Conservation (phyloP, 106 monocot genomes). For the Dactylorhiza incarnata region DNA sequence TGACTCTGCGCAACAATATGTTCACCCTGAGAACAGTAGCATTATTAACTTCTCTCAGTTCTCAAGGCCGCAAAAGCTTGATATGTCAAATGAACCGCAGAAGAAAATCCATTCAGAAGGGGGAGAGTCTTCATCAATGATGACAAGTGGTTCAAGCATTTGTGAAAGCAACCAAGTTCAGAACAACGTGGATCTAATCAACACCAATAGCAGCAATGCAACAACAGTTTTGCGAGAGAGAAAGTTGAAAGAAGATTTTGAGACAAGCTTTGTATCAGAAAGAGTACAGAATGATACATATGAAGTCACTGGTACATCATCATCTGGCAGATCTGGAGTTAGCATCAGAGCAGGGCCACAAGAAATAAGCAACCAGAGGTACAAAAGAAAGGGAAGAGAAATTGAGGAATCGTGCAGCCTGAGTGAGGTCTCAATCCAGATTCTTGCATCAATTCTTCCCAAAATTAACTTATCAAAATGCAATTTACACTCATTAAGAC, state of each 20-base stretch:
- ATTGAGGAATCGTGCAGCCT: slow-evolving; percentile 2
- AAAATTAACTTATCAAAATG: neutral
- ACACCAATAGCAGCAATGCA: neutral
- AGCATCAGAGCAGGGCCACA: neutral
- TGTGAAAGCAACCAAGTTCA: slow-evolving; percentile 6
- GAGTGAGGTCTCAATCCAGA: slow-evolving; percentile 7
- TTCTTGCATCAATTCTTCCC: neutral
- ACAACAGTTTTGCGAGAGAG: neutral
- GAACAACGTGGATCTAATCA: neutral
- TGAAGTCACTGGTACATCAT: slow-evolving; percentile 9
- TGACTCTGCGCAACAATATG: slow-evolving; percentile 4
- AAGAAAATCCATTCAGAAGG: neutral
- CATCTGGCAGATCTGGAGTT: slow-evolving; percentile 4
- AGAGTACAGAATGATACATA: neutral
- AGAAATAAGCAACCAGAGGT: neutral
- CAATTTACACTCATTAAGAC: neutral
- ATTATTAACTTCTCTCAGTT: slow-evolving; percentile 37
- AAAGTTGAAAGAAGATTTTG: slow-evolving; percentile 2
- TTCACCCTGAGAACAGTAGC: neutral
- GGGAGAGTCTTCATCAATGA: slow-evolving; percentile 4
- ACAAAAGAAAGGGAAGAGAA: slow-evolving; percentile 9
- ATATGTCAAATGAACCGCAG: neutral
- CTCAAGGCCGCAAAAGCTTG: slow-evolving; percentile 17
- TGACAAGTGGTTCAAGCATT: neutral
- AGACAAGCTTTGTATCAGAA: neutral